Percentiles rank a stretch among this genome's conserved stretches.
phyloP scores from a whole-genome alignment of 176 grass and related monocot genomes.

The Oryza longistaminata region DNA sequence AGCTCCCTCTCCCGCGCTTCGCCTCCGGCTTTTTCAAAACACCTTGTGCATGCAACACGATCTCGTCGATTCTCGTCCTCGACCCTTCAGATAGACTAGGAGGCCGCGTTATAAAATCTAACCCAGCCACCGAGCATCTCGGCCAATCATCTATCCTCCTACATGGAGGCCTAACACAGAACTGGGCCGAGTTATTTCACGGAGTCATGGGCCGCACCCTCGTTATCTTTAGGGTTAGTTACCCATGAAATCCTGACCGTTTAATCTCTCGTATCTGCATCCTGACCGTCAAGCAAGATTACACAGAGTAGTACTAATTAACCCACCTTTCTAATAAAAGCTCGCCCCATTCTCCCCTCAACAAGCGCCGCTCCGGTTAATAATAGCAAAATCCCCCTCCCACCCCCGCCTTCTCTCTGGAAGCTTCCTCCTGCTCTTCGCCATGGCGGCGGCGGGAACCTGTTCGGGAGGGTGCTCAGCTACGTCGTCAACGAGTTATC shows the following conservation, averaged over 20 bases:
- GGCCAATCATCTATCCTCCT: not conserved
- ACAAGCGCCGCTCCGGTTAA: not conserved
- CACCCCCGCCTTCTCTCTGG: not conserved
- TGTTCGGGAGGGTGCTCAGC: constrained; percentile 58
- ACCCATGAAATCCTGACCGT: not conserved
- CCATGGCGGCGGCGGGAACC: constrained; percentile 70
- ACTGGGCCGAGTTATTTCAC: not conserved
- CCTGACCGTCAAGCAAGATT: not conserved
- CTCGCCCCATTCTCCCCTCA: not conserved
- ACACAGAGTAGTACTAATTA: not conserved
- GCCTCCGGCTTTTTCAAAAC: too few species aligned
- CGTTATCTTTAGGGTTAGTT: not conserved
- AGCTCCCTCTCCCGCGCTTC: too few species aligned
- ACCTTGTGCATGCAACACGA: too few species aligned
- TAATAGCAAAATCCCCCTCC: not conserved
- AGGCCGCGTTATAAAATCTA: too few species aligned
- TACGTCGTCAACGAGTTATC: constrained; percentile 70
- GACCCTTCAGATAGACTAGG: too few species aligned
- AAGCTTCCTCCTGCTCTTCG: constrained; percentile 18
- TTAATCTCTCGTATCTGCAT: not conserved
- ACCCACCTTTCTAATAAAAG: not conserved
- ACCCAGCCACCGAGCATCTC: too few species aligned
- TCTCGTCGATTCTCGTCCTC: too few species aligned
- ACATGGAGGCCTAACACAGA: not conserved
- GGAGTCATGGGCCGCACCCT: not conserved